These are phyloP conservation scores for Epichloe sibirici DNA, from an alignment of 2,329 filamentous ascomycete species.

Conservation along the genomic window DNA sequence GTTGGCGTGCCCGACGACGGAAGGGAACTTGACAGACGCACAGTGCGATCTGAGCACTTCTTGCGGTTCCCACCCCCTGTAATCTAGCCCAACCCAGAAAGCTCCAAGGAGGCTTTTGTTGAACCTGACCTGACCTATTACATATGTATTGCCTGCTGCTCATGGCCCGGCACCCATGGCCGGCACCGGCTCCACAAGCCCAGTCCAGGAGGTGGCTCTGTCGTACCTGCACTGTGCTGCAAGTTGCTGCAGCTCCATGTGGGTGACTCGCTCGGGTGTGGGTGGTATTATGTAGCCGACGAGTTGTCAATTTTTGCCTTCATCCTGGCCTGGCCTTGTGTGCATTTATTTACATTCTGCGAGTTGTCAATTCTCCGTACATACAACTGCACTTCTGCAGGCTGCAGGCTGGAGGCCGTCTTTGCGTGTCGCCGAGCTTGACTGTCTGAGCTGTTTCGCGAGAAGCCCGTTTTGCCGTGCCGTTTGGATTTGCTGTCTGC, in stretches of 20 bases:
- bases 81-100: no score
- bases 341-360: no score
- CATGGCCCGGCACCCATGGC: not conserved
- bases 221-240: not conserved
- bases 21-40: not conserved
- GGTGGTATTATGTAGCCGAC: no score
- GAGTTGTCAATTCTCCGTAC: no score
- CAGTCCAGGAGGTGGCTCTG: not conserved
- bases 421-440: no score
- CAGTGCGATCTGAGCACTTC: not conserved
- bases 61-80: not conserved
- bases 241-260: not conserved
- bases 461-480: no score
- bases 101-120: no score
- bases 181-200: not conserved
- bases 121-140: no score
- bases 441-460: no score
- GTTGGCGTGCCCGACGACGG: not conserved
- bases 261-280: not conserved
- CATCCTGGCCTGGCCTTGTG: not conserved
- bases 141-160: not conserved
- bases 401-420: no score
- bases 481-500: no score
- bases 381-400: no score
- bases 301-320: not conserved